These are phyloP conservation scores for Magnolia changhungtana DNA, from an alignment of 164 flowering plant genomes.

Conservation along the genomic window DNA sequence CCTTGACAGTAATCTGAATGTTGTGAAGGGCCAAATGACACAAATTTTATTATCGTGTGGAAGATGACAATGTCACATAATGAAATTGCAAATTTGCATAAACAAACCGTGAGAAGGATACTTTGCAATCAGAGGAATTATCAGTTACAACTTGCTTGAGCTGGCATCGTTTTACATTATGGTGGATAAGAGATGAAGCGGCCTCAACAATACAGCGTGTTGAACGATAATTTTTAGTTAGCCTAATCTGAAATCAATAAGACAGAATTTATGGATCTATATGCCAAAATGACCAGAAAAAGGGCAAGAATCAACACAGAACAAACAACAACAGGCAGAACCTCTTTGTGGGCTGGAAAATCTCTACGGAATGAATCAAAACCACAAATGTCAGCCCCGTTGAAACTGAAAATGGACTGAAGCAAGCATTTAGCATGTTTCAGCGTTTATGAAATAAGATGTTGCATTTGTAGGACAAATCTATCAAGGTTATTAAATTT, in stretches of 20 bases:
- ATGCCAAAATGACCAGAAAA: background rate
- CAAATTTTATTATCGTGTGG: constrained; percentile 2
- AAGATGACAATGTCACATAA: background rate
- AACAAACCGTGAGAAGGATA: constrained; percentile 19
- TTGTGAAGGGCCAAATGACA: constrained; percentile 5
- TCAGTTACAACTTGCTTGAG: constrained; percentile 63
- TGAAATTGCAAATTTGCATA: background rate
- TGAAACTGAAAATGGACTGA: constrained; percentile 98
- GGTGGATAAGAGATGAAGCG: constrained; percentile 75
- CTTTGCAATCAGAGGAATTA: constrained; percentile 81
- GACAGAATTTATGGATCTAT: constrained; percentile 3
- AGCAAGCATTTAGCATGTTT: constrained; percentile 15
- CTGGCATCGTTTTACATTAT: constrained; percentile 64
- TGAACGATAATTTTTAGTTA: constrained; percentile 82
- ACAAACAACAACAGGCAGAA: constrained; percentile 17
- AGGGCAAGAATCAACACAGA: background rate
- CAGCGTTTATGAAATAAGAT: background rate
- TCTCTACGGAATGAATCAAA: constrained; percentile 88
- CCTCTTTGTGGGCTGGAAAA: constrained; percentile 84
- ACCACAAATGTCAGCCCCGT: constrained; percentile 86
- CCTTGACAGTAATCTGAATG: constrained; percentile 68
- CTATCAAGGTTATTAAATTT: background rate
- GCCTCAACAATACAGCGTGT: constrained; percentile 91
- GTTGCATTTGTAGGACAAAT: background rate
- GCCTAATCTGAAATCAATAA: constrained; percentile 51